A percentile compares a stretch with the other conserved stretches of the same genome.
Evolutionary conservation across 2,329 filamentous ascomycete genomes (phyloP).

Genomic region (Capronia americana): DNA sequence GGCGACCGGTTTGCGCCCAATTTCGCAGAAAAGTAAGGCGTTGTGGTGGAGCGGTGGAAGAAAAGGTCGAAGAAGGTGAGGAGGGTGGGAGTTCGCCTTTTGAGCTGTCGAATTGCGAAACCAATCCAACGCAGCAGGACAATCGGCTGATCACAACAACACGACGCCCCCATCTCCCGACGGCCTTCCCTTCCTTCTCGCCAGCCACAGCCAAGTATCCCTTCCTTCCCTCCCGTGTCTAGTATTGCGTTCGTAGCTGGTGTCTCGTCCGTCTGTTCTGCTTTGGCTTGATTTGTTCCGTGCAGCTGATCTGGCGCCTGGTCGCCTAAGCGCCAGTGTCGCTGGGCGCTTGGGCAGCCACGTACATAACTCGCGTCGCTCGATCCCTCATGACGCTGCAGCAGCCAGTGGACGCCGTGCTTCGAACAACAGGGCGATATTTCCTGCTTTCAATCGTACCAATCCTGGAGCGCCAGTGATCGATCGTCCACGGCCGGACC

Average conservation of each 20-base stretch:
- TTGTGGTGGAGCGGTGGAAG: constrained; percentile 27
- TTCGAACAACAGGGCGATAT: not conserved
- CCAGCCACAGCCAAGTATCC: not conserved
- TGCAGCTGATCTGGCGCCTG: constrained; percentile 6
- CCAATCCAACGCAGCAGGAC: constrained; percentile 22
- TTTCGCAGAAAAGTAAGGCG: constrained; percentile 25
- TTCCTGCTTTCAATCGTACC: constrained; percentile 36
- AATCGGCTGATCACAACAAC: constrained; percentile 21
- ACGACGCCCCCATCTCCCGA: constrained; percentile 15
- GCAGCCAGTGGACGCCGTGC: not conserved
- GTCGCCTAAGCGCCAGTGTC: constrained; percentile 22
- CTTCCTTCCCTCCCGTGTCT: constrained; percentile 13
- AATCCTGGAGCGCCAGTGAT: constrained; percentile 37
- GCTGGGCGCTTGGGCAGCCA: constrained; percentile 22
- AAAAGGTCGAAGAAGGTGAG: constrained; percentile 29
- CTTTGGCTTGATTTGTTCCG: constrained; percentile 6
- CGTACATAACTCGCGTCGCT: not conserved
- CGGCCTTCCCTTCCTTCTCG: not conserved
- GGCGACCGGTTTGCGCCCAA: constrained; percentile 31
- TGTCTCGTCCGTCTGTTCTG: not conserved
- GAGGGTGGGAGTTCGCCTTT: constrained; percentile 32
- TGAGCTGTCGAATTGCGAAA: constrained; percentile 23
- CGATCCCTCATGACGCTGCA: not conserved
- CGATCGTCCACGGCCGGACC: constrained; percentile 36
- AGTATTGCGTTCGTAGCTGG: not conserved